Evolutionary conservation across 2,329 filamentous ascomycete genomes (phyloP), one percentile per base, ranked within the genome.

Genomic region (Ustilaginoidea virens): DNA sequence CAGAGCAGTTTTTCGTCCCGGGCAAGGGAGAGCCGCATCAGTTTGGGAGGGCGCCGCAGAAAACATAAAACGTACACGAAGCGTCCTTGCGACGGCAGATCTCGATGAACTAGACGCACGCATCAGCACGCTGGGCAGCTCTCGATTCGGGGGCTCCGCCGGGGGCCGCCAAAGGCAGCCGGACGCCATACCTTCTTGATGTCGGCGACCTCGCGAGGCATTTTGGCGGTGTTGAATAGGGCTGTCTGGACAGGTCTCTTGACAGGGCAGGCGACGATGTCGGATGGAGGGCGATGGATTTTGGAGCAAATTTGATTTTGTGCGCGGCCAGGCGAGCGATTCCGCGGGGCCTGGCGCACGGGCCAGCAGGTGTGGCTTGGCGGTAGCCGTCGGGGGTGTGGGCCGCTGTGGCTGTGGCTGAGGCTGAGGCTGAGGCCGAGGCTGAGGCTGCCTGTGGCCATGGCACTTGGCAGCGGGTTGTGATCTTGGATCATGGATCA

Each of bases 81-180:
- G 90, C 90, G 77, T 98, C 92, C 74, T 93, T 92, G 63, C 90
- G 81, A 66, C 87, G 80, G 78, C 82, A 93, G 75, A 98, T 93
- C 80, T 96, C 90, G 64, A 98, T 92, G 82, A 98, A 98, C 74
- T 93, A 61, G 60, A 15, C 14, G 10, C 9, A 11, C 13, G 10
- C 10, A 20, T 13, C 17, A 19, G 24, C 10, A 17, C n/a, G n/a
- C n/a, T n/a, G n/a, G n/a, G n/a, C n/a, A n/a, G n/a, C n/a, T n/a
- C n/a, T n/a, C n/a, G n/a, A n/a, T n/a, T n/a, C n/a, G n/a, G n/a
- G n/a, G n/a, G n/a, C n/a, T n/a, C n/a, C n/a, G n/a, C n/a, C n/a
- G n/a, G n/a, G n/a, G n/a, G n/a, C n/a, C n/a, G n/a, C n/a, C n/a
- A n/a, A n/a, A n/a, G n/a, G n/a, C n/a, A n/a, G n/a, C n/a, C n/a